Evolutionary conservation across 2,329 filamentous ascomycete genomes (phyloP).

Genomic region (Pseudogymnoascus destructans): DNA sequence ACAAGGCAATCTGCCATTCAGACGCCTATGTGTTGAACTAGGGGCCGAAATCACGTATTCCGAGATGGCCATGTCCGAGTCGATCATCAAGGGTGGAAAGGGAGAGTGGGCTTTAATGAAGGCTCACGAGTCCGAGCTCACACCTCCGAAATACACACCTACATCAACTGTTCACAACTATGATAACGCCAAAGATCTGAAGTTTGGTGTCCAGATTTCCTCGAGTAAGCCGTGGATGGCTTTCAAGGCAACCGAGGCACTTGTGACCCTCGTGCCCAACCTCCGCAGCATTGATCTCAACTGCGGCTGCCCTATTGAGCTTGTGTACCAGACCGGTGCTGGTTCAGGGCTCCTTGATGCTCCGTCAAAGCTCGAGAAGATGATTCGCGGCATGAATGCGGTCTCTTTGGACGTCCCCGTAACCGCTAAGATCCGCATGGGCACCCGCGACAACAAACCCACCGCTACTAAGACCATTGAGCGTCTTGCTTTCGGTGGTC

Average conservation of each 20-base stretch:
- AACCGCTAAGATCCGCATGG: constrained; percentile 88
- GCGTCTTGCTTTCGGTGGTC: constrained; percentile 66
- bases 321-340: constrained; percentile 76
- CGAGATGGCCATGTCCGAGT: constrained; percentile 92
- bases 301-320: constrained; percentile 92
- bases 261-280: constrained; percentile 65
- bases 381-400: constrained; percentile 88
- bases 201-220: constrained; percentile 85
- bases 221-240: constrained; percentile 86
- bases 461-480: constrained; percentile 72
- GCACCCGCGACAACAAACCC: constrained; percentile 65
- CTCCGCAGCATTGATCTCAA: constrained; percentile 89
- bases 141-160: constrained; percentile 53
- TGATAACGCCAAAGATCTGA: constrained; percentile 68
- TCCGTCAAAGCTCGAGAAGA: constrained; percentile 80
- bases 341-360: constrained; percentile 87
- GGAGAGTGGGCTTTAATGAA: constrained; percentile 92
- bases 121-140: constrained; percentile 71
- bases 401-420: constrained; percentile 86
- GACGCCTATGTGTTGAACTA: constrained; percentile 75
- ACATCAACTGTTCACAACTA: constrained; percentile 47
- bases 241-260: constrained; percentile 72
- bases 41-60: constrained; percentile 93
- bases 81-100: constrained; percentile 78
- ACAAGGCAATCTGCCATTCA: constrained; percentile 90